Base-by-base conservation (phyloP, 75 land plant species). In the Selaginella tamariscina region DNA sequence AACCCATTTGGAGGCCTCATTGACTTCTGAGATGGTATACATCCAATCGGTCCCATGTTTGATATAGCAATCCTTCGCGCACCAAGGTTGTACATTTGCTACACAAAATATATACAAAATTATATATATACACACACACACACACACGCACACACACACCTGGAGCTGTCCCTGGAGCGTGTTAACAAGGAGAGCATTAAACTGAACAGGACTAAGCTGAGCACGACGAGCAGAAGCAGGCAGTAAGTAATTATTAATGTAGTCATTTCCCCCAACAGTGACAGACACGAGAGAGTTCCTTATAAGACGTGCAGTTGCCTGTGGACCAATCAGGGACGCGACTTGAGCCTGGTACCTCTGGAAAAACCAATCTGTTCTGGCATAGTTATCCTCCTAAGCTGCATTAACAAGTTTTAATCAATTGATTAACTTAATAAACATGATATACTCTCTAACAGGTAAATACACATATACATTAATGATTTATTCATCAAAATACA, bases 31-130 rank as follows among this genome's bases (percentile, higher is more conserved):
- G 62, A 59, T 5, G 62, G 62, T 2, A 59, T 59, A 21, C 62
- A 59, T 8, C 62, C 62, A n/a, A 59, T 59, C 26, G 62, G 62
- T 2, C 62, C 62, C 62, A 59, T 59, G 62, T 59, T 59, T 8
- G 62, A 59, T n/a, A 59, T 23, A 8, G n/a, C 21, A n/a, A 59
- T 59, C 26, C 21, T 21, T 5, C 62, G 23, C 5, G 26, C 26
- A n/a, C 62, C 62, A 8, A 59, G 21, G 62, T 59, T 59, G 62
- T 5, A 59, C 18, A 59, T 59, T 59, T 59, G 62, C 62, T 59
- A 21, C 27, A 21, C 18, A 26, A 59, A 59, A 5, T 9, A 59
- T 8, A 59, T 2, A 59, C 2, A 59, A 9, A 59, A 2, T 5
- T 2, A 59, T 8, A 8, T 15, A 39, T 15, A 39, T 5, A 5